Percentiles rank a stretch among this genome's conserved stretches.
Conservation (phyloP, 2,329 filamentous ascomycete genomes). For the Colletotrichum sublineola region DNA sequence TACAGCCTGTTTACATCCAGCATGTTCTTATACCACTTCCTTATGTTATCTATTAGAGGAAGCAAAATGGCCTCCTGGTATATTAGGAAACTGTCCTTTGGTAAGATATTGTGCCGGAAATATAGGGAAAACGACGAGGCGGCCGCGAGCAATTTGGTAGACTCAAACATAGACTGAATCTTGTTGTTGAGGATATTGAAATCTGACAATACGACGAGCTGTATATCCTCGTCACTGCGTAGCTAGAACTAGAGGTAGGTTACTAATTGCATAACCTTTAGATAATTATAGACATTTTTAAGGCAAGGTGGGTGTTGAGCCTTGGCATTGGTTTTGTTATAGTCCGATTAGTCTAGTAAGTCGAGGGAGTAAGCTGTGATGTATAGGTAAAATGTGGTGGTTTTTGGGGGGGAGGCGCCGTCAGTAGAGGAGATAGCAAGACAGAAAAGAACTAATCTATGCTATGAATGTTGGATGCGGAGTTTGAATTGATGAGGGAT, state of each 20-base stretch:
- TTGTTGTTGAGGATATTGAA: neutral
- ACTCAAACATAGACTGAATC: neutral
- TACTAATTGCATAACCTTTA: conserved; percentile 2
- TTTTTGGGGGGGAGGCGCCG: neutral
- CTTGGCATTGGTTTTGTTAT: neutral
- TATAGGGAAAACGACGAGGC: conserved; percentile 21
- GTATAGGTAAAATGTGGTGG: neutral
- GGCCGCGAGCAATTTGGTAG: neutral
- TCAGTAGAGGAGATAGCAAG: neutral
- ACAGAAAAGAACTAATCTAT: neutral
- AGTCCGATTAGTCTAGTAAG: neutral
- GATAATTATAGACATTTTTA: neutral
- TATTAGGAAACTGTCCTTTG: neutral
- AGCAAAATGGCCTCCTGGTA: neutral
- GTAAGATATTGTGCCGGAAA: conserved; percentile 17
- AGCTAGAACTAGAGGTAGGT: conserved; percentile 8
- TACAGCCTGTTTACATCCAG: neutral
- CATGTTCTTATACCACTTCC: conserved; percentile 7
- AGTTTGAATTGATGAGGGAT: conserved; percentile 7
- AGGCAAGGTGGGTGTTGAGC: neutral
- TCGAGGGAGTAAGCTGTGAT: conserved; percentile 4
- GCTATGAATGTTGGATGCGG: neutral
- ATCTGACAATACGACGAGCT: neutral
- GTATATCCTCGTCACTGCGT: neutral
- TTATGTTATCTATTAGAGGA: neutral